Conservation (phyloP, 2,329 filamentous ascomycete genomes). For the Sodiomyces alkalinus region DNA sequence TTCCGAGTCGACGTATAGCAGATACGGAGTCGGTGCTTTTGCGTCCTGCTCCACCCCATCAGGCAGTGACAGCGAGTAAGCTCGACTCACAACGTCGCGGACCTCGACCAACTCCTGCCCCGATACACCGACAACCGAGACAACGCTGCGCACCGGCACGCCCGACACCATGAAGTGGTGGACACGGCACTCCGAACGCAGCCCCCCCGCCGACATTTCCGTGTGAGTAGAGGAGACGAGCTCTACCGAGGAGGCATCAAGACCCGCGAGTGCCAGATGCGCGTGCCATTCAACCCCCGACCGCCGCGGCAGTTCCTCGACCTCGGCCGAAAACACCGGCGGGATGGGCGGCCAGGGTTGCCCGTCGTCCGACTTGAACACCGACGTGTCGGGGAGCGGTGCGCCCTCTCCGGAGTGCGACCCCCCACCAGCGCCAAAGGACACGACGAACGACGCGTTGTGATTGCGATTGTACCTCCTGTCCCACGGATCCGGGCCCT, state of each 20-base stretch:
- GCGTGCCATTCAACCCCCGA: conserved; percentile 76
- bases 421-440: conserved; percentile 15
- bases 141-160: conserved; percentile 3
- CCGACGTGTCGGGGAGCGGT: conserved; percentile 35
- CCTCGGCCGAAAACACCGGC: conserved; percentile 60
- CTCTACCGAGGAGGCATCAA: conserved; percentile 9
- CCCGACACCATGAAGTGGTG: conserved; percentile 4
- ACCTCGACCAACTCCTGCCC: no score
- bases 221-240: conserved; percentile 1
- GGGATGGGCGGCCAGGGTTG: conserved; percentile 27
- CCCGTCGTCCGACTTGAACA: conserved; percentile 19
- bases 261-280: conserved; percentile 38
- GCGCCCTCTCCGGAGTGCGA: conserved; percentile 7
- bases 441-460: conserved; percentile 28
- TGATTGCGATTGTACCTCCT: conserved; percentile 46
- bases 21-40: conserved; percentile 15
- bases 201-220: not conserved
- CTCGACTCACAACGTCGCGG: conserved; percentile 2
- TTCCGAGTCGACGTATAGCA: conserved; percentile 16
- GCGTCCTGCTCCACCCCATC: no score
- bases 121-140: no score
- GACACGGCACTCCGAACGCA: conserved; percentile 1
- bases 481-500: conserved; percentile 53
- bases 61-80: conserved; percentile 1
- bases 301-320: conserved; percentile 58